phyloP scores from a whole-genome alignment of 257 asterid species.

The Nicotiana benthamiana region DNA sequence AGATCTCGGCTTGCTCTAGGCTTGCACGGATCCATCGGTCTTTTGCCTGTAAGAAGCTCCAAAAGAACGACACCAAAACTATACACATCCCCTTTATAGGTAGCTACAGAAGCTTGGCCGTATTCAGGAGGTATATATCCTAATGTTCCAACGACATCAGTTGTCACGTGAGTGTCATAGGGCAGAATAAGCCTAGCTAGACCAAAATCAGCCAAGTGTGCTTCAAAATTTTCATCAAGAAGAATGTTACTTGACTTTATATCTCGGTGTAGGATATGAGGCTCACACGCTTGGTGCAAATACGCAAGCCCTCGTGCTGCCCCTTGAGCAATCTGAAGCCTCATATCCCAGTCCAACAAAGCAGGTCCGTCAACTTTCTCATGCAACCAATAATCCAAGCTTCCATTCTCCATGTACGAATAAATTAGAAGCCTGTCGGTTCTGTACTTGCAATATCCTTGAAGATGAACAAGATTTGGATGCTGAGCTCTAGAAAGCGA shows the following conservation, averaged over 20 bases:
- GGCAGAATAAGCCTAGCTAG: slow-evolving; percentile 78
- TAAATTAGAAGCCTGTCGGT: slow-evolving; percentile 62
- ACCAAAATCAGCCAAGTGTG: slow-evolving; percentile 82
- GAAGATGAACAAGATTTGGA: slow-evolving; percentile 65
- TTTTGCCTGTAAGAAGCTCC: slow-evolving; percentile 79
- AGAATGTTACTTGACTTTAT: slow-evolving; percentile 80
- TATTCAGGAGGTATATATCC: slow-evolving; percentile 95
- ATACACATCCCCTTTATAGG: slow-evolving; percentile 75
- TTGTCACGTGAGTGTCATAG: slow-evolving; percentile 70
- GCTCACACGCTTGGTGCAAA: slow-evolving; percentile 68
- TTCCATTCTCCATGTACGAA: slow-evolving; percentile 83
- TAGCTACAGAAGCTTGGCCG: slow-evolving; percentile 67
- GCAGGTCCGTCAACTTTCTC: slow-evolving; percentile 59
- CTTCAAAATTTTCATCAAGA: slow-evolving; percentile 50
- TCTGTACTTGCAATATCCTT: slow-evolving; percentile 64
- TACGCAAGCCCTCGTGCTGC: slow-evolving; percentile 72
- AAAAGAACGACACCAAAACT: slow-evolving; percentile 90
- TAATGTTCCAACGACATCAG: slow-evolving; percentile 82
- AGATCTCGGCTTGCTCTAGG: slow-evolving; percentile 54
- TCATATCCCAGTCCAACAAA: slow-evolving; percentile 50
- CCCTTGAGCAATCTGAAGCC: slow-evolving; percentile 62
- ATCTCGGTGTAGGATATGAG: slow-evolving; percentile 73
- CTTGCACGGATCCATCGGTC: slow-evolving; percentile 81
- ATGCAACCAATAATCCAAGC: slow-evolving; percentile 80
- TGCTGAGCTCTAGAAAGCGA: slow-evolving; percentile 68